Conservation (phyloP, 148 eudicot species). For the Heliosperma pusillum region DNA sequence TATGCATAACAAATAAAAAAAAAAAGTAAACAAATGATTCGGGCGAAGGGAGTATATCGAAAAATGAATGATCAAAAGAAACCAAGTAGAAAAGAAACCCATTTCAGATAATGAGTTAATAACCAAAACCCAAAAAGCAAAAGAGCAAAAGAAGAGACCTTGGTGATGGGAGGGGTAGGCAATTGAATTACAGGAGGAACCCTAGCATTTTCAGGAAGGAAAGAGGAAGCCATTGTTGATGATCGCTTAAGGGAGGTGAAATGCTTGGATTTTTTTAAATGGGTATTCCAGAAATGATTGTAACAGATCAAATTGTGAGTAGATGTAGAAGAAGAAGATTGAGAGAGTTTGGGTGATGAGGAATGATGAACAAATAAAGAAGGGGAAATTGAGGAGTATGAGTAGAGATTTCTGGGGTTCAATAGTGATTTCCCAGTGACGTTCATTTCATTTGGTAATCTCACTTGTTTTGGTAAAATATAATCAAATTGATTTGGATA, state of each 20-base stretch:
- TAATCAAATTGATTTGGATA: too few relatives aligned
- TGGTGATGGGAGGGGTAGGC: conserved; percentile 56
- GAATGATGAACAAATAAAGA: conserved; percentile 4
- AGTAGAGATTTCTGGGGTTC: conserved; percentile 11
- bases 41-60: too few relatives aligned
- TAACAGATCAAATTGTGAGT: conserved; percentile 7
- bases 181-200: conserved; percentile 60
- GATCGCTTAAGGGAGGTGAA: conserved; percentile 16
- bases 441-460: conserved; percentile 20
- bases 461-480: too few relatives aligned
- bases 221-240: conserved; percentile 47
- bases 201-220: conserved; percentile 66
- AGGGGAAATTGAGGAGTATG: conserved; percentile 10
- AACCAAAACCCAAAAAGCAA: not conserved
- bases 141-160: conserved; percentile 30
- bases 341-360: not conserved
- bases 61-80: too few relatives aligned
- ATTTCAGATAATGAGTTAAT: conserved; percentile 11
- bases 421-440: conserved; percentile 11
- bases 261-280: conserved; percentile 10
- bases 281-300: not conserved
- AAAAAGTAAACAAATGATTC: too few relatives aligned
- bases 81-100: conserved; percentile 10
- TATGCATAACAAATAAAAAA: too few relatives aligned
- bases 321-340: too few relatives aligned